Percentiles rank a stretch among this genome's conserved stretches.
phyloP scores from a whole-genome alignment of 768 basidiomycete species.

The Cystofilobasidium capitatum region DNA sequence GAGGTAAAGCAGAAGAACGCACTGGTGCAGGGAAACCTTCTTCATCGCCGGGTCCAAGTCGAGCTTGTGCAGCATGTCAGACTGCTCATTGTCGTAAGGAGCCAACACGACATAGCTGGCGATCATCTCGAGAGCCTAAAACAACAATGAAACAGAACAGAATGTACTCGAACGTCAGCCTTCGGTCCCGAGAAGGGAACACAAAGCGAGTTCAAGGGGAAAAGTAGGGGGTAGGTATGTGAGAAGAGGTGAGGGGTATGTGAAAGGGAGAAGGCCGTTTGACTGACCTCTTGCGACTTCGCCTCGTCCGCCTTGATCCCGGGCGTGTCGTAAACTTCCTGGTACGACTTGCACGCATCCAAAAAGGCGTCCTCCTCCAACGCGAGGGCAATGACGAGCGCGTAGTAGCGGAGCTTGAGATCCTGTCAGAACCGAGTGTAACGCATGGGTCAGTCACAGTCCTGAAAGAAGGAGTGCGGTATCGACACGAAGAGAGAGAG shows the following conservation, averaged over 20 bases:
- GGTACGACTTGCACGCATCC: conserved; percentile 87
- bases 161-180: conserved; percentile 18
- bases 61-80: conserved; percentile 86
- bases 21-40: conserved; percentile 81
- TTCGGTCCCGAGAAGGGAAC: not conserved
- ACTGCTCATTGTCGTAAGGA: conserved; percentile 92
- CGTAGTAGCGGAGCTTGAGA: conserved; percentile 89
- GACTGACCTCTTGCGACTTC: conserved; percentile 37
- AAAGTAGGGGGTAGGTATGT: not conserved
- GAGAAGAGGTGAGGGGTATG: not conserved
- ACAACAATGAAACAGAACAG: not conserved
- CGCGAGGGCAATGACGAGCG: conserved; percentile 91
- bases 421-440: conserved; percentile 49
- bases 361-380: conserved; percentile 75
- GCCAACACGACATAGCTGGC: conserved; percentile 89
- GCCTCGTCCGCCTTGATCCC: conserved; percentile 73
- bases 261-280: not conserved
- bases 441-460: not conserved
- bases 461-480: not conserved
- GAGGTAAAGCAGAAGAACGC: conserved; percentile 30
- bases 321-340: conserved; percentile 96
- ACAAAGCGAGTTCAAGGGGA: conserved; percentile 1
- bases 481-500: no score
- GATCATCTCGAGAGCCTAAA: conserved; percentile 82
- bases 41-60: conserved; percentile 65